Conservation (phyloP, 371 early-diverging fungal species). For the Ecytonucleospora hepatopenaei region DNA sequence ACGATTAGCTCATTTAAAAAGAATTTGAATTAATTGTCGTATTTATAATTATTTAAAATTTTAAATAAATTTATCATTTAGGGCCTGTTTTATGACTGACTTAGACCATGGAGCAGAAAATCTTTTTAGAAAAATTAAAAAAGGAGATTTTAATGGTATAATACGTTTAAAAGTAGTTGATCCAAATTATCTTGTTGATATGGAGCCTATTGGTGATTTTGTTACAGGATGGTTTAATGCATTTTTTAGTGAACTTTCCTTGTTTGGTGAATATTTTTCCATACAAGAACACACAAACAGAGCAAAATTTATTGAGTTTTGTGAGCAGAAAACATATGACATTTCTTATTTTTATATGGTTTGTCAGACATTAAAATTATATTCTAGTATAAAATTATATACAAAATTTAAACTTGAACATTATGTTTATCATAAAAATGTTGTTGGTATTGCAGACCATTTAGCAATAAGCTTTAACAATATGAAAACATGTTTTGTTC, state of each 20-base stretch:
- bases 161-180: not conserved
- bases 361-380: not conserved
- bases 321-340: constrained; percentile 7
- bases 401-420: not conserved
- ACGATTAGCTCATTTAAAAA: constrained; percentile 76
- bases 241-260: not conserved
- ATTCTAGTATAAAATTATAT: not conserved
- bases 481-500: constrained; percentile 19
- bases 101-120: not conserved
- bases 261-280: constrained; percentile 10
- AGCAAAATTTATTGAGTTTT: constrained; percentile 11
- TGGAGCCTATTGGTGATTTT: not conserved
- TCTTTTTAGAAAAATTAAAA: not conserved
- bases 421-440: not conserved
- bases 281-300: constrained; percentile 10
- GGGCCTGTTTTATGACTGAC: not conserved
- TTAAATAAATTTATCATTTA: not conserved
- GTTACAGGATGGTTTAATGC: not conserved
- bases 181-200: not conserved
- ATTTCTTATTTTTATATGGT: not conserved
- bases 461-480: constrained; percentile 5
- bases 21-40: constrained; percentile 8
- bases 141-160: not conserved
- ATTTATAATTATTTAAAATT: not conserved
- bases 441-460: constrained; percentile 15